phyloP scores from a whole-genome alignment of 2,329 filamentous ascomycete species.

The Cyphellophora europaea region DNA sequence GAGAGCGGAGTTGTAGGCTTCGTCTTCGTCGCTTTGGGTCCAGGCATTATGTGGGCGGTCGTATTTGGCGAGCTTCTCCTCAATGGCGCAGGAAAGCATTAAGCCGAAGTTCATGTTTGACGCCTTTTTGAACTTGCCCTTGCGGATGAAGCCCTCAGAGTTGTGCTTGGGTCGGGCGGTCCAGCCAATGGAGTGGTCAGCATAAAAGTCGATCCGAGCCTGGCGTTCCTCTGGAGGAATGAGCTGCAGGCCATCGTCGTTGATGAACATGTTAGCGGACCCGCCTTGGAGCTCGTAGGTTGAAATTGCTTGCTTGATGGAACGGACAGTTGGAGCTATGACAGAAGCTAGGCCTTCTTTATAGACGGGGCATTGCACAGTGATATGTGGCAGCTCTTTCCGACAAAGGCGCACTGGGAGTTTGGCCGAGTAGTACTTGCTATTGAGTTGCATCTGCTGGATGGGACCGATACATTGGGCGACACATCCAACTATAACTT shows the following conservation, averaged over 20 bases:
- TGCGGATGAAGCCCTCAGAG: constrained; percentile 34
- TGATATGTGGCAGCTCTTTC: constrained; percentile 38
- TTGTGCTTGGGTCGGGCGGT: constrained; percentile 41
- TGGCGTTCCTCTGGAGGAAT: constrained; percentile 32
- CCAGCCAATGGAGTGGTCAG: constrained; percentile 41
- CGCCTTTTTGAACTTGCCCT: constrained; percentile 63
- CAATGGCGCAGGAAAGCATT: constrained; percentile 52
- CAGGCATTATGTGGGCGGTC: constrained; percentile 21
- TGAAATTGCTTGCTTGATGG: constrained; percentile 49
- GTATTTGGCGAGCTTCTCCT: constrained; percentile 41
- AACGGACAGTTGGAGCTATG: constrained; percentile 48
- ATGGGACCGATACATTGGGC: constrained; percentile 69
- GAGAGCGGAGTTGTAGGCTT: constrained; percentile 23
- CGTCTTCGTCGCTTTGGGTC: constrained; percentile 39
- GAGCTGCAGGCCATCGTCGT: constrained; percentile 30
- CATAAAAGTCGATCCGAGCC: constrained; percentile 38
- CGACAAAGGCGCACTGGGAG: constrained; percentile 50
- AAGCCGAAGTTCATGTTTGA: constrained; percentile 69
- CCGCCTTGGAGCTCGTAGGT: constrained; percentile 50
- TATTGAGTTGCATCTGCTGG: constrained; percentile 63
- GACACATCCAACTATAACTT: constrained; percentile 67
- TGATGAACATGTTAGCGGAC: constrained; percentile 27
- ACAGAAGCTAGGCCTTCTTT: constrained; percentile 71
- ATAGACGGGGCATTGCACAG: constrained; percentile 80
- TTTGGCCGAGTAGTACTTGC: constrained; percentile 69